Conservation (phyloP, 257 asterid genomes). For the Solanum rostratum region DNA sequence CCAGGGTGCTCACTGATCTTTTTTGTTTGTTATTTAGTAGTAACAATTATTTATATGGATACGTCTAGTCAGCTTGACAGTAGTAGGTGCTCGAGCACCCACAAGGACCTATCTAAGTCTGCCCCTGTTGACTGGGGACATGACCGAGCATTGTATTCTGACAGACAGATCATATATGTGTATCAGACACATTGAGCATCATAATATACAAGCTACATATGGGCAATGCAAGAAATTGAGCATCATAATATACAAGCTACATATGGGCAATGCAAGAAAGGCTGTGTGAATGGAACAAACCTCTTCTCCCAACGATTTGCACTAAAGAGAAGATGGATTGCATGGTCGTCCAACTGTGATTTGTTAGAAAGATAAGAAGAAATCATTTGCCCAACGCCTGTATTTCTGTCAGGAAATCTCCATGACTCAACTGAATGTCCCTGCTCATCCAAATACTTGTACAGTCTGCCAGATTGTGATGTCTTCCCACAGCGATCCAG, state of each 20-base stretch:
- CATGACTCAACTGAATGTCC: slow-evolving; percentile 76
- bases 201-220: background rate
- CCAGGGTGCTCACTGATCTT: background rate
- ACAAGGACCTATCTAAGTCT: background rate
- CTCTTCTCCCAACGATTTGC: slow-evolving; percentile 98
- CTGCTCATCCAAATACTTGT: slow-evolving; percentile 41
- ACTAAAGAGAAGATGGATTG: slow-evolving; percentile 89
- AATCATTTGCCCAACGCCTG: slow-evolving; percentile 89
- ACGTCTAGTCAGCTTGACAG: background rate
- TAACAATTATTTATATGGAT: background rate
- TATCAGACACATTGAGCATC: background rate
- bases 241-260: background rate
- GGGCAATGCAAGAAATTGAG: background rate
- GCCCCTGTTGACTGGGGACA: background rate
- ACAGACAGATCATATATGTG: background rate
- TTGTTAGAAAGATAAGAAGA: slow-evolving; percentile 77
- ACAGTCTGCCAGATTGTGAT: slow-evolving; percentile 57
- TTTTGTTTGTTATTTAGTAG: background rate
- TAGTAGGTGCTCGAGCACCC: background rate
- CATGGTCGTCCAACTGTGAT: slow-evolving; percentile 74
- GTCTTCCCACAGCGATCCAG: slow-evolving; percentile 91
- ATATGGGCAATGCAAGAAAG: background rate
- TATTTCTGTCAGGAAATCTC: slow-evolving; percentile 93
- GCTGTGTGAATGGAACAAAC: slow-evolving; percentile 12
- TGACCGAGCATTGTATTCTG: background rate